Evolutionary conservation across 129 eudicot genomes (phyloP).

Genomic region (Saussurea involucrata): DNA sequence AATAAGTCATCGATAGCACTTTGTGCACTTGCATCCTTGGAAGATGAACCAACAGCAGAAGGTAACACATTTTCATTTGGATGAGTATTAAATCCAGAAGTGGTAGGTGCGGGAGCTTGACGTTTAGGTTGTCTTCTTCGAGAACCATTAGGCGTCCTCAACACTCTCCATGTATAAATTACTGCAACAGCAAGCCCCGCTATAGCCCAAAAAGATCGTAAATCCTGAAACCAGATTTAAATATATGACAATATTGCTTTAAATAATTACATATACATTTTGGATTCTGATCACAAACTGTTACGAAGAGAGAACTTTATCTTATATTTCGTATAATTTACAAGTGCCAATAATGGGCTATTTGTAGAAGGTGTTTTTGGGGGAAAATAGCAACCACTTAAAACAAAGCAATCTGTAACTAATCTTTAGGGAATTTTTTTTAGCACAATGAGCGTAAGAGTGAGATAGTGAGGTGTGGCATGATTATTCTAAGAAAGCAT

Average conservation of each 20-base stretch:
- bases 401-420: neutral
- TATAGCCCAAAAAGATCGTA: slow-evolving; percentile 62
- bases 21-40: slow-evolving; percentile 60
- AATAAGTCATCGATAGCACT: slow-evolving; percentile 55
- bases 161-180: slow-evolving; percentile 69
- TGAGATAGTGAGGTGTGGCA: no score
- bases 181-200: slow-evolving; percentile 88
- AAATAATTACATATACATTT: neutral
- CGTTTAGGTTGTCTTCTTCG: slow-evolving; percentile 68
- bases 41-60: slow-evolving; percentile 36
- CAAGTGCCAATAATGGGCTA: neutral
- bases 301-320: neutral
- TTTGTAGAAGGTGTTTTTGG: neutral
- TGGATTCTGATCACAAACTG: neutral
- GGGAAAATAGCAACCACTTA: neutral
- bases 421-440: neutral
- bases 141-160: slow-evolving; percentile 64
- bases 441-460: no score
- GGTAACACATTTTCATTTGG: slow-evolving; percentile 32
- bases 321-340: neutral
- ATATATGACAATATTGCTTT: neutral
- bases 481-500: neutral
- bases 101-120: slow-evolving; percentile 49
- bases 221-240: slow-evolving; percentile 45
- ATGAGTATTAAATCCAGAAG: slow-evolving; percentile 38